phyloP scores from a whole-genome alignment of 352 stramenopile genomes.

The Phytopythium sindhum region DNA sequence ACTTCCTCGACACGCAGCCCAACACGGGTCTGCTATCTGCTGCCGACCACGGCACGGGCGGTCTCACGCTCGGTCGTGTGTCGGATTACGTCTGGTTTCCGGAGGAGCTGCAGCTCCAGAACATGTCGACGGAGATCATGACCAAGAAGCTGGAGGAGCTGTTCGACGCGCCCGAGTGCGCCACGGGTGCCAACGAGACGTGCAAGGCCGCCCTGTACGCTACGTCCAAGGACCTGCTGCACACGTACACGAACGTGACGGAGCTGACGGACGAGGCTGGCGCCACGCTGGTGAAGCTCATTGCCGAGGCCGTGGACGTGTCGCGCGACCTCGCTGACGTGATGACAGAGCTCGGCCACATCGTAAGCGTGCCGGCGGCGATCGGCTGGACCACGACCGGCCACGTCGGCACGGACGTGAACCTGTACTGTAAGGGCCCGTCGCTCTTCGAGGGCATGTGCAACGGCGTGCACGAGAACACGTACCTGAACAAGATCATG shows the following conservation, averaged over 20 bases:
- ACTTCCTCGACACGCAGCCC: constrained; percentile 40
- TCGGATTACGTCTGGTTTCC: constrained; percentile 52
- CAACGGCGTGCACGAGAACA: constrained; percentile 66
- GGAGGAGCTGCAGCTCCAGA: constrained; percentile 41
- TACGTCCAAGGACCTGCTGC: constrained; percentile 37
- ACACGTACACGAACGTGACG: constrained; percentile 55
- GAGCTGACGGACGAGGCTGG: constrained; percentile 24
- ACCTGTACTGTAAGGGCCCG: constrained; percentile 70
- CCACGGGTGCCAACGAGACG: constrained; percentile 25
- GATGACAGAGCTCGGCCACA: constrained; percentile 50
- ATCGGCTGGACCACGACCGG: constrained; percentile 63
- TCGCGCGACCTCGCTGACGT: constrained; percentile 37
- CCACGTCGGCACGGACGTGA: constrained; percentile 69
- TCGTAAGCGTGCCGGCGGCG: constrained; percentile 38
- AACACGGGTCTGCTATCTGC: constrained; percentile 60
- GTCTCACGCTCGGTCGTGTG: constrained; percentile 49
- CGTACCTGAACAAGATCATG: constrained; percentile 74
- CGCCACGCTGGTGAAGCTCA: constrained; percentile 26
- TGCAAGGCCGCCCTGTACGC: constrained; percentile 43
- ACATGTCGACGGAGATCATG: constrained; percentile 64
- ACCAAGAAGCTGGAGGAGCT: constrained; percentile 28
- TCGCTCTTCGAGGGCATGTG: constrained; percentile 55
- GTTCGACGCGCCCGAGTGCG: constrained; percentile 32
- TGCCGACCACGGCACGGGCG: constrained; percentile 64
- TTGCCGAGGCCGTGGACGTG: constrained; percentile 42